Percentiles rank a stretch among this genome's conserved stretches.
Conservation (phyloP, 805 yeast genomes). For the Kuraishia capsulata region DNA sequence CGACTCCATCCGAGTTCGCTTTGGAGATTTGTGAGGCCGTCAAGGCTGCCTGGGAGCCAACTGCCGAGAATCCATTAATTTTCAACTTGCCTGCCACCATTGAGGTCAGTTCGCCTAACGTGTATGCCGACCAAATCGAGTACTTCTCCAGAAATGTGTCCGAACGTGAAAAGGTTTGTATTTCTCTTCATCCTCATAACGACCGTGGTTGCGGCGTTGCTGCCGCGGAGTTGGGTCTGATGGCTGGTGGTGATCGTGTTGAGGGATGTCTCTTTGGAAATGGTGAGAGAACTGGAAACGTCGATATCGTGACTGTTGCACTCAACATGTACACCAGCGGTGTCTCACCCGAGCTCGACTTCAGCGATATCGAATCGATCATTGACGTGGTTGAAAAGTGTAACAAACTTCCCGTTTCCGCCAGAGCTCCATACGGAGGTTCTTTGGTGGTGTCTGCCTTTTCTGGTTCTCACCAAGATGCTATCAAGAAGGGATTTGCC, state of each 20-base stretch:
- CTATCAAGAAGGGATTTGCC: conserved; percentile 74
- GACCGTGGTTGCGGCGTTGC: conserved; percentile 89
- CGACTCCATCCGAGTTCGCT: conserved; percentile 56
- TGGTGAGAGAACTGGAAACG: conserved; percentile 86
- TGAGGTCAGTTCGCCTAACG: conserved; percentile 73
- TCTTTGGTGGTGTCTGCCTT: conserved; percentile 91
- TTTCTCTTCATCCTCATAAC: conserved; percentile 76
- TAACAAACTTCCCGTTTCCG: conserved; percentile 67
- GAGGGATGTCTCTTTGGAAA: conserved; percentile 83
- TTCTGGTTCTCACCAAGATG: conserved; percentile 83
- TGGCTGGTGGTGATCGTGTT: conserved; percentile 84
- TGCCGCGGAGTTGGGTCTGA: conserved; percentile 71
- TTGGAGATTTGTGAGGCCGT: conserved; percentile 67
- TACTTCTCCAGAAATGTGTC: conserved; percentile 52
- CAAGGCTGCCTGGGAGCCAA: conserved; percentile 65
- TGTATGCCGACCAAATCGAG: conserved; percentile 81
- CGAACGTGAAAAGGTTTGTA: conserved; percentile 61
- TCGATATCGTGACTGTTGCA: conserved; percentile 71
- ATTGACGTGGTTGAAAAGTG: conserved; percentile 71
- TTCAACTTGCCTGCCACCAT: conserved; percentile 83
- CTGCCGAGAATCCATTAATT: conserved; percentile 56
- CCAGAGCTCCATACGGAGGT: conserved; percentile 71
- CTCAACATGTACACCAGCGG: conserved; percentile 77
- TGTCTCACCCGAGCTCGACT: conserved; percentile 59
- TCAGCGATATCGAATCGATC: conserved; percentile 54